Conservation (phyloP, 169 alveolate species). For the Plasmodium gonderi region DNA sequence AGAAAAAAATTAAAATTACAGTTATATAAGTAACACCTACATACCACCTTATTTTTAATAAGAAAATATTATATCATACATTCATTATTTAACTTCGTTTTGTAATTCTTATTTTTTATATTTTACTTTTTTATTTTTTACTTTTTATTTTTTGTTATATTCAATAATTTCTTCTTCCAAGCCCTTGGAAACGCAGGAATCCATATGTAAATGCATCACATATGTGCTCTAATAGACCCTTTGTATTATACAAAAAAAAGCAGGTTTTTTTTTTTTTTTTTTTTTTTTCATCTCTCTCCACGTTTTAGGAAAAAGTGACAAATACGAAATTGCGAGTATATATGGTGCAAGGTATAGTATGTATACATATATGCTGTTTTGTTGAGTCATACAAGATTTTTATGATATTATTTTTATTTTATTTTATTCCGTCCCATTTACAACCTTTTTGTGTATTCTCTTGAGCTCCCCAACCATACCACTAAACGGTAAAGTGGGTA, state of each 20-base stretch:
- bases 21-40: background rate
- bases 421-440: too few relatives aligned
- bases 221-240: too few relatives aligned
- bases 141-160: too few relatives aligned
- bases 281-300: too few relatives aligned
- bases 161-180: background rate
- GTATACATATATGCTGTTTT: background rate
- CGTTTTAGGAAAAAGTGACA: conserved; percentile 3
- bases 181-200: background rate
- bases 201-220: too few relatives aligned
- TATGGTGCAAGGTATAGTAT: background rate
- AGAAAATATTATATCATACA: background rate
- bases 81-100: too few relatives aligned
- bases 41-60: background rate
- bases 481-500: too few relatives aligned
- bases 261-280: background rate
- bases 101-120: too few relatives aligned
- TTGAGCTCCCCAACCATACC: too few relatives aligned
- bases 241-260: background rate
- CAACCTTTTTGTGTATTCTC: background rate
- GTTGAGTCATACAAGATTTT: background rate
- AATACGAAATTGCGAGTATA: background rate
- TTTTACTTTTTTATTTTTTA: too few relatives aligned
- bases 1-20: background rate
- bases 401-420: background rate